Base-by-base conservation (phyloP, 2,329 filamentous ascomycete genomes). In the Hypoxylon sp. region DNA sequence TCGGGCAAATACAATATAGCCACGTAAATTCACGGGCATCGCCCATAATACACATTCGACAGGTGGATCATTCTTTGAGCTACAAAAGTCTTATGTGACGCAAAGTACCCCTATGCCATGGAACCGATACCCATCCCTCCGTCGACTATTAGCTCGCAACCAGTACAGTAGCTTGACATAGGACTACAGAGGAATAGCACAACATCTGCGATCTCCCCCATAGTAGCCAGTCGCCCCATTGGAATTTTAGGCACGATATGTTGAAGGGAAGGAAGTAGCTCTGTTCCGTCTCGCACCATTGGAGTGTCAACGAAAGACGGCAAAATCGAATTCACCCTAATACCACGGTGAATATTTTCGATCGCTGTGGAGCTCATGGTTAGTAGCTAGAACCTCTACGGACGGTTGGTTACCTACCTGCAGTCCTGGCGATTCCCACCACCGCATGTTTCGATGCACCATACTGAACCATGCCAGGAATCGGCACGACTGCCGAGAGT, bases 361-460 rank as follows among this genome's bases (percentile, higher is more conserved):
- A 36, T 5, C 13, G 34, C 34, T 36, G 13, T 36, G 5, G 34
- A 36, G 5, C 34, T 6, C 28, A 9, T 5, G 34, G n/a, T 36
- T 36, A 36, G 34, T n/a, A 2, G 13, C 13, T 36, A 36, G 14
- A n/a, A 5, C 2, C 4, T 36, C 13, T n/a, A 36, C 11, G 3
- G 34, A 6, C 3, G 34, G n/a, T 36, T 11, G 34, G 34, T 30
- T 41, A 19, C 36, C n/a, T n/a, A 41, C 36, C 36, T 17, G 36
- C 36, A 2, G 36, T 66, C 51, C 41, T 61, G 3, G 7, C 59
- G 13, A 66, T n/a, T 1, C 63, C 63, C 13, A 66, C 7, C 4
- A 62, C 41, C 1, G 63, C 63, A 45, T 66, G 59, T 19, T 66
- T 66, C 2, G 58, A 66, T 0, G 63, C 36, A 1, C 19, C 34